Evolutionary conservation across 2,329 filamentous ascomycete species (phyloP), one percentile per base, ranked within the genome.

Genomic region (Thermoascus crustaceus): DNA sequence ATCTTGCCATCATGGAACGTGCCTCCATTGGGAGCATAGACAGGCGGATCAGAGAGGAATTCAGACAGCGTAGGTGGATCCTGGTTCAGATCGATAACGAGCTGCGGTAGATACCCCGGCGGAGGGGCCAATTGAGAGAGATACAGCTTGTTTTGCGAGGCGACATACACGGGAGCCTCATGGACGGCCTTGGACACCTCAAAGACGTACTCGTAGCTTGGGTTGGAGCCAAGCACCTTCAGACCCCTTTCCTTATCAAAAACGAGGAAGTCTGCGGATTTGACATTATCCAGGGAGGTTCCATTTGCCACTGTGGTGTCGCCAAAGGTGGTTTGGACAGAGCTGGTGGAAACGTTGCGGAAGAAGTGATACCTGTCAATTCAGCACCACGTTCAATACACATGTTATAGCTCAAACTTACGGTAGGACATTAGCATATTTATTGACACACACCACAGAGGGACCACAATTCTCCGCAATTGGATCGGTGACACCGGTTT

Each of bases 21-120:
- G 4, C 60, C 63, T 7, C 63, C 64, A 34, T 64, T 67, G 1
- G 62, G 61, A 2, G 58, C 59, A 40, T 66, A 67, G n/a, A 66
- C 54, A 5, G 64, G 64, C 4, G 64, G 63, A 32, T 64, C 51
- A 29, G 54, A 64, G 41, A 55, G 51, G 40, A 46, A 69, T 39
- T 55, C 59, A 35, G 43, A 58, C 17, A 64, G 49, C 37, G 44
- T 62, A 34, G 49, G 67, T 42, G 50, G 67, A 43, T 55, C 48
- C 36, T 63, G 52, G 44, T 68, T 67, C 34, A 72, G 53, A 44
- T 66, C 54, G 4, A 66, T 40, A 4, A 62, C 52, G 9, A 63
- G 53, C 36, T 66, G 59, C 3, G 58, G 54, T 4, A 66, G 43
- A 42, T 52, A 50, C 13, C 60, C 60, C 21, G 57, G 37, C 13